phyloP scores from a whole-genome alignment of 1,284 basidiomycete genomes.

The Peniophora sp. region DNA sequence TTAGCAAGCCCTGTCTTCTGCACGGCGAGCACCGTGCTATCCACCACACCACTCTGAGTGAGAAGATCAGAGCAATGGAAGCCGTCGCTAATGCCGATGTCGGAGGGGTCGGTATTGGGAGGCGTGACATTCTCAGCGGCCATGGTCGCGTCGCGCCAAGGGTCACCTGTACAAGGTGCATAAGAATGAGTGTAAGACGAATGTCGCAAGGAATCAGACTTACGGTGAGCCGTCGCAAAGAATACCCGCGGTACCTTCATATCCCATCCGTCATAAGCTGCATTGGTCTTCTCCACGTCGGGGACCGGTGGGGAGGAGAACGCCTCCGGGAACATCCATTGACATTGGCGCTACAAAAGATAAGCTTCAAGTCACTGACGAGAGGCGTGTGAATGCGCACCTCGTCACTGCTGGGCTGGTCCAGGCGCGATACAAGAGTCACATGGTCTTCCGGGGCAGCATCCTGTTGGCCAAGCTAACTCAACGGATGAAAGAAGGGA shows the following conservation, averaged over 20 bases:
- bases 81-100: slow-evolving; percentile 48
- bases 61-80: slow-evolving; percentile 62
- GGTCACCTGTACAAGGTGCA: background rate
- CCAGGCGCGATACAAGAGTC: slow-evolving; percentile 47
- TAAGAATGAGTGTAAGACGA: background rate
- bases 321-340: slow-evolving; percentile 48
- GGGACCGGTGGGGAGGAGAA: slow-evolving; percentile 35
- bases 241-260: slow-evolving; percentile 49
- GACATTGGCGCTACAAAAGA: slow-evolving; percentile 47
- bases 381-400: slow-evolving; percentile 23
- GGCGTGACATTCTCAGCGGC: slow-evolving; percentile 45
- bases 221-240: slow-evolving; percentile 53
- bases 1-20: background rate
- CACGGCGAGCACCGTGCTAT: slow-evolving; percentile 43
- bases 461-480: too few species aligned
- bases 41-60: slow-evolving; percentile 30
- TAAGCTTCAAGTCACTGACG: background rate
- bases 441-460: slow-evolving; percentile 46
- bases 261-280: slow-evolving; percentile 52
- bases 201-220: background rate
- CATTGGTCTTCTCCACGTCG: slow-evolving; percentile 35
- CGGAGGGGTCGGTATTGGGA: slow-evolving; percentile 41
- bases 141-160: slow-evolving; percentile 49
- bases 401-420: slow-evolving; percentile 50
- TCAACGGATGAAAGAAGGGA: too few species aligned